These are phyloP conservation scores for Aspergillus latus DNA, from an alignment of 2,329 filamentous ascomycete species.

Conservation along the genomic window DNA sequence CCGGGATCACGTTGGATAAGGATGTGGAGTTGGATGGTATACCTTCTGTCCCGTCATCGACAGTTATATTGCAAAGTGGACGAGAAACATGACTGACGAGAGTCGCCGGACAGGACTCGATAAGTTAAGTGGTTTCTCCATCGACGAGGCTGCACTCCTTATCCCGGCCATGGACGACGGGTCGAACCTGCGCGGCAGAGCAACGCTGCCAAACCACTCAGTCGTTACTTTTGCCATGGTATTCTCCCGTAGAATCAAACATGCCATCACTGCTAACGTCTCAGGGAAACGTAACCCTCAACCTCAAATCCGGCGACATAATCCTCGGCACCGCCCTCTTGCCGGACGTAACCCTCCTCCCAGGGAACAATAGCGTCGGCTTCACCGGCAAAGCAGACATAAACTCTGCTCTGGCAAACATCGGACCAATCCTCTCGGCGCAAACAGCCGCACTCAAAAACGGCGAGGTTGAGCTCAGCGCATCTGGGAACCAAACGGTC, in stretches of 20 bases:
- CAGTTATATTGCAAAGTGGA: too few species aligned
- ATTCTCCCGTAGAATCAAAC: background rate
- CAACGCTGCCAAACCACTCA: conserved; percentile 50
- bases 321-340: conserved; percentile 43
- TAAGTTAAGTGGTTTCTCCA: conserved; percentile 42
- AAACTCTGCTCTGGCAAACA: conserved; percentile 44
- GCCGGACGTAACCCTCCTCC: conserved; percentile 44
- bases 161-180: conserved; percentile 40
- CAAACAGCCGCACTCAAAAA: conserved; percentile 40
- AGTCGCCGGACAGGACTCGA: conserved; percentile 31
- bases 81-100: background rate
- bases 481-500: conserved; percentile 44
- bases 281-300: conserved; percentile 49
- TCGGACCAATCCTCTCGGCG: conserved; percentile 41
- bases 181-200: conserved; percentile 45
- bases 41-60: background rate
- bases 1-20: conserved; percentile 43
- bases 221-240: conserved; percentile 41
- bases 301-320: conserved; percentile 44
- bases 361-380: conserved; percentile 44
- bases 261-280: background rate
- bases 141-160: conserved; percentile 38
- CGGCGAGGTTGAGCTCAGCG: conserved; percentile 45
- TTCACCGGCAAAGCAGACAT: conserved; percentile 27
- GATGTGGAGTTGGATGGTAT: conserved; percentile 39